A percentile compares a stretch with the other conserved stretches of the same genome.
phyloP scores from a whole-genome alignment of 139 green algal genomes.

The Diplosphaera chodatii region DNA sequence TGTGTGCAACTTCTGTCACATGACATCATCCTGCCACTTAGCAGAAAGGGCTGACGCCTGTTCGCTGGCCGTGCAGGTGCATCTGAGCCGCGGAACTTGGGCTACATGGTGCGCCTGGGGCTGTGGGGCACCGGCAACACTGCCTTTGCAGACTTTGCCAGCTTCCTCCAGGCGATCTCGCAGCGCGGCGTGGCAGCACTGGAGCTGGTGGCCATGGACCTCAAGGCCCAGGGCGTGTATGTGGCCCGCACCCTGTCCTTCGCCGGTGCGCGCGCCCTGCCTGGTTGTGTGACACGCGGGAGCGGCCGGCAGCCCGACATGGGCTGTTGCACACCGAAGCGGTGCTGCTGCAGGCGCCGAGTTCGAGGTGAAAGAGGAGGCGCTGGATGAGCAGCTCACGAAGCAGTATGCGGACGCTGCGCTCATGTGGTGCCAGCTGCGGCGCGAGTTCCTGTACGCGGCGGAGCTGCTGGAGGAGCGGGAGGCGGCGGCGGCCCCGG shows the following conservation, averaged over 20 bases:
- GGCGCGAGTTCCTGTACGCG: constrained; percentile 32
- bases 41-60: too few relatives aligned
- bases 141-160: constrained; percentile 22
- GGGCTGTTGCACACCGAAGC: too few relatives aligned
- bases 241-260: constrained; percentile 35
- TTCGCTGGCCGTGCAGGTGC: too few relatives aligned
- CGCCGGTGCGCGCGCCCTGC: constrained; percentile 3
- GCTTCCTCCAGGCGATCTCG: constrained; percentile 20
- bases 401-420: constrained; percentile 25
- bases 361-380: constrained; percentile 62
- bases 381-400: constrained; percentile 29
- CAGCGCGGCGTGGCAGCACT: constrained; percentile 43
- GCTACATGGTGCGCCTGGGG: constrained; percentile 62
- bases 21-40: too few relatives aligned
- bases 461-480: constrained; percentile 22
- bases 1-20: too few relatives aligned
- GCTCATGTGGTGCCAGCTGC: constrained; percentile 30
- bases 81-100: constrained; percentile 55
- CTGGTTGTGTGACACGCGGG: too few relatives aligned
- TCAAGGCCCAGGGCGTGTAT: constrained; percentile 41
- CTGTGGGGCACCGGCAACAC: constrained; percentile 42
- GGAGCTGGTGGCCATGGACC: constrained; percentile 53
- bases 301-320: too few relatives aligned
- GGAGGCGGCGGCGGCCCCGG: neutral
- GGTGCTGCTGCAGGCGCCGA: constrained; percentile 56